phyloP scores from a whole-genome alignment of 2,329 filamentous ascomycete genomes.

The Ophiostoma sp. region DNA sequence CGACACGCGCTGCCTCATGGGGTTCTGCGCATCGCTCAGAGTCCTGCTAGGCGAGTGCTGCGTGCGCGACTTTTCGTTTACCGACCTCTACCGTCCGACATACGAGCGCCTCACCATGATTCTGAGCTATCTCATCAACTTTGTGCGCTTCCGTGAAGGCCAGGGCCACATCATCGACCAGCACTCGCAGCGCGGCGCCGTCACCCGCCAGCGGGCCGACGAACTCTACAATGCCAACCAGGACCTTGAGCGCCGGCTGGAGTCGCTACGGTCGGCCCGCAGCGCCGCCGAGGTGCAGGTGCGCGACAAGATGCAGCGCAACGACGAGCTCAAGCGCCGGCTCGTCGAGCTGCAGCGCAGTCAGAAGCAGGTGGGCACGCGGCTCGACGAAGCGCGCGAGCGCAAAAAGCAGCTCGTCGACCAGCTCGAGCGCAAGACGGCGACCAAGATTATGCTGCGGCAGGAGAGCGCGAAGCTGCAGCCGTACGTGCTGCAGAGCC shows the following conservation, averaged over 20 bases:
- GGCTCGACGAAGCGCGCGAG: slow-evolving; percentile 74
- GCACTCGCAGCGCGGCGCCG: slow-evolving; percentile 86
- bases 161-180: slow-evolving; percentile 86
- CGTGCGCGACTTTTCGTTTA: slow-evolving; percentile 88
- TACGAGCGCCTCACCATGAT: slow-evolving; percentile 88
- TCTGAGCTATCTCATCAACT: slow-evolving; percentile 97
- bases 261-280: slow-evolving; percentile 74
- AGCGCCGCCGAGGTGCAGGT: slow-evolving; percentile 75
- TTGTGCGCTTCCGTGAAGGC: slow-evolving; percentile 91
- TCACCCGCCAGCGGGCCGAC: slow-evolving; percentile 82
- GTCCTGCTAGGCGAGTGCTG: slow-evolving; percentile 80
- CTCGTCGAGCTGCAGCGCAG: slow-evolving; percentile 73
- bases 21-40: slow-evolving; percentile 81
- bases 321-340: slow-evolving; percentile 78
- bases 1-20: slow-evolving; percentile 91
- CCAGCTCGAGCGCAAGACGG: slow-evolving; percentile 65
- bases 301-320: slow-evolving; percentile 76
- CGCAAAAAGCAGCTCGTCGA: slow-evolving; percentile 73
- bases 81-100: slow-evolving; percentile 84
- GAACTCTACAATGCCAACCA: slow-evolving; percentile 79
- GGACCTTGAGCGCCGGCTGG: slow-evolving; percentile 71
- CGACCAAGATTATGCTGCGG: slow-evolving; percentile 62
- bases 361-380: slow-evolving; percentile 76
- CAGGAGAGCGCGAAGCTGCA: slow-evolving; percentile 85
- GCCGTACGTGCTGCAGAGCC: slow-evolving; percentile 87